Base-by-base conservation (phyloP, 1,284 basidiomycete species). In the Retiboletus fuscus region DNA sequence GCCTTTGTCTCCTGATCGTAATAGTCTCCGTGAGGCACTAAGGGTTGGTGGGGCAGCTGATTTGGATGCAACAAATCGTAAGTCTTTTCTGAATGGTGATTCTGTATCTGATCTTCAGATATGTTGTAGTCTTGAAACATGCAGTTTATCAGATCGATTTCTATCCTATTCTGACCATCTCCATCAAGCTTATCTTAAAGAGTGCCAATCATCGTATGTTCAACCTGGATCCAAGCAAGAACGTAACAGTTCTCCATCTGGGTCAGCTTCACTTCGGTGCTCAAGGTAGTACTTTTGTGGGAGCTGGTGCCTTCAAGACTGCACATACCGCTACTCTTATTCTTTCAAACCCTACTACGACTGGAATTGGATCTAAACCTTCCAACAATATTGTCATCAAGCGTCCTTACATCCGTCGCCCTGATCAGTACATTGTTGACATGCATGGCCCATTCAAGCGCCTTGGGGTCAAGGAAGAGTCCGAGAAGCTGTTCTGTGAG, bases 131-230 rank as follows among this genome's bases (percentile, higher is more conserved):
- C 44, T 67, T 67, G 22, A 44, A 69, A n/a, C 0, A 44, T 3
- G 10, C n/a, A 10, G 24, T 47, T 2, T 15, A 70, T 15, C 39
- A 57, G 16, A n/a, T 70, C 3, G 1, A 68, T 18, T 67, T 67
- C 28, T 53, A 61, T 57, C 65, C 47, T 4, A 67, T 70, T 18
- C 65, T 60, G 3, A 67, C 53, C 1, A 15, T 55, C 16, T 26
- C 53, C 15, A 55, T 55, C 53, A 55, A 55, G 26, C 53, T 28
- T 13, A 43, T 61, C 28, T 8, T 44, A n/a, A 44, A 61, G 24
- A 57, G 30, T 57, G n/a, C 43, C 16, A 20, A 60, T 11, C 58
- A 60, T 13, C 39, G 22, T 20, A 39, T 22, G 28, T 46, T 62
- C 16, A 20, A 62, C 43, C 11, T 60, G 51, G 51, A 53, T 10